A percentile compares a stretch with the other conserved stretches of the same genome.
These are phyloP conservation scores for Xylariaceae sp. DNA, from an alignment of 2,329 filamentous ascomycete genomes.

Conservation along the genomic window DNA sequence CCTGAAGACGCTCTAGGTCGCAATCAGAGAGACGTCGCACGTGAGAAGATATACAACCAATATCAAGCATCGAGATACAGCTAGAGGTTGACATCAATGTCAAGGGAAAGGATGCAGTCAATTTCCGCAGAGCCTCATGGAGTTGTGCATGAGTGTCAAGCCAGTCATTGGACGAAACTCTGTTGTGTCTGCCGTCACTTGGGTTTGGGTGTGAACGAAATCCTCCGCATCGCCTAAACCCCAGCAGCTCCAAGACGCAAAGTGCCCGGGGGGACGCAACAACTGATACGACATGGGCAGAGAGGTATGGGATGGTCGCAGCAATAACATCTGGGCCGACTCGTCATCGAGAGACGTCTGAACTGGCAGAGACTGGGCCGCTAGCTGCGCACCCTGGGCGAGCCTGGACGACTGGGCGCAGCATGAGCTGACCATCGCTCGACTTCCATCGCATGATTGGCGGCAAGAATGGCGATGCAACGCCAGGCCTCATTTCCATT, in stretches of 20 bases:
- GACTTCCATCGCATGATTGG: conserved; percentile 28
- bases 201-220: conserved; percentile 4
- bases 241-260: not conserved
- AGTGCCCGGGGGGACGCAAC: not conserved
- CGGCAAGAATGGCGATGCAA: conserved; percentile 19
- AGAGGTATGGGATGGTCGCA: conserved; percentile 1
- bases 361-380: conserved; percentile 2
- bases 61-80: not conserved
- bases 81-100: not conserved
- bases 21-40: not conserved
- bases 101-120: not conserved
- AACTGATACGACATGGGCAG: not conserved
- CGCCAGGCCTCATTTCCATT: conserved; percentile 22
- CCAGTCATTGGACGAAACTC: conserved; percentile 7
- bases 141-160: not conserved
- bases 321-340: conserved; percentile 3
- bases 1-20: conserved; percentile 8
- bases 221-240: conserved; percentile 6
- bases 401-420: conserved; percentile 15
- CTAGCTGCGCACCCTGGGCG: conserved; percentile 2
- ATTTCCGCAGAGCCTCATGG: conserved; percentile 13
- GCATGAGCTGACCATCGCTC: conserved; percentile 22
- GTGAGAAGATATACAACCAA: not conserved
- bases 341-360: no score
- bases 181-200: conserved; percentile 1